Percentiles rank a stretch among this genome's conserved stretches.
Evolutionary conservation across 202 grass and related monocot genomes (phyloP).

Genomic region (Panicum virgatum): DNA sequence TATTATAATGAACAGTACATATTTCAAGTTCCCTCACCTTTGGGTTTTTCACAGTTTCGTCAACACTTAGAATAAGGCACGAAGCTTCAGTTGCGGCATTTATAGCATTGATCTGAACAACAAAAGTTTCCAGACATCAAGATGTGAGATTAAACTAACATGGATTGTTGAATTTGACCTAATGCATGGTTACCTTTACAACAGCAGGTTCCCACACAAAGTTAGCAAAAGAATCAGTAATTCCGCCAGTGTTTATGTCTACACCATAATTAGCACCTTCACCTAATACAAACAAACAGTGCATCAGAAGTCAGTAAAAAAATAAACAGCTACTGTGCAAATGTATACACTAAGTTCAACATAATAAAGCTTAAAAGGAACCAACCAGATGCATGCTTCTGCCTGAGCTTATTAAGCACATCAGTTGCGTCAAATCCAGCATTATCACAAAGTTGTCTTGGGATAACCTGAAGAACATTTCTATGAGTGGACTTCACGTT

Average conservation of each 20-base stretch:
- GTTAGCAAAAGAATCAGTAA: slow-evolving; percentile 90
- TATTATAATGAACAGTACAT: not conserved
- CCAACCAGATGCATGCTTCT: slow-evolving; percentile 92
- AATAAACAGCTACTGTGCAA: not conserved
- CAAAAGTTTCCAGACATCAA: not conserved
- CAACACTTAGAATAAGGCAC: slow-evolving; percentile 89
- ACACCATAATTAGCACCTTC: slow-evolving; percentile 97
- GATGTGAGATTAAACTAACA: not conserved
- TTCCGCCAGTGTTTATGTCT: slow-evolving; percentile 93
- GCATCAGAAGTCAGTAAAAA: slow-evolving; percentile 20
- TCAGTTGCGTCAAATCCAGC: slow-evolving; percentile 97
- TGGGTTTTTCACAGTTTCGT: slow-evolving; percentile 93
- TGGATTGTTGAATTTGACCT: not conserved
- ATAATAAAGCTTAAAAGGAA: slow-evolving; percentile 21
- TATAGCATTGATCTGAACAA: slow-evolving; percentile 92
- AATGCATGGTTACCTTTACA: slow-evolving; percentile 73
- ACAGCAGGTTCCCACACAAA: slow-evolving; percentile 99
- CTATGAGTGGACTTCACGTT: not conserved
- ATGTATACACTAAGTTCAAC: slow-evolving; percentile 13
- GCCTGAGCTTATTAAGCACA: slow-evolving; percentile 89
- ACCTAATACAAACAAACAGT: slow-evolving; percentile 47
- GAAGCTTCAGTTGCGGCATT: slow-evolving; percentile 84
- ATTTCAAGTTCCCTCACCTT: slow-evolving; percentile 58
- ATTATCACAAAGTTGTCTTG: slow-evolving; percentile 95
- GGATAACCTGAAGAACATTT: slow-evolving; percentile 66